Evolutionary conservation across 352 stramenopile genomes (phyloP).

Genomic region (Phytophthora macrochlamydospora): DNA sequence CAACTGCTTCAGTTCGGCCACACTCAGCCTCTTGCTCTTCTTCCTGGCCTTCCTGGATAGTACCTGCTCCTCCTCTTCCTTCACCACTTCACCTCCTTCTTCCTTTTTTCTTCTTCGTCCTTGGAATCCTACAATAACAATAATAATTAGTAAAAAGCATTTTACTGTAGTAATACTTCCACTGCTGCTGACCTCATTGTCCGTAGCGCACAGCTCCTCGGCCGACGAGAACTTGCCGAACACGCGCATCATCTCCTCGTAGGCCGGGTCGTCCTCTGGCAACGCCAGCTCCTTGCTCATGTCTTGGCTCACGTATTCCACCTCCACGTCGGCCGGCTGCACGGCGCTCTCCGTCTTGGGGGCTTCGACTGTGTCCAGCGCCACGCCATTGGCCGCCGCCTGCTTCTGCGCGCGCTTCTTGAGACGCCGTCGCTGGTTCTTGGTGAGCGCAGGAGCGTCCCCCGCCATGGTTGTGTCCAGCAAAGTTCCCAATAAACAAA

Average conservation of each 20-base stretch:
- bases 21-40: conserved; percentile 91
- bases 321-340: conserved; percentile 47
- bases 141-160: neutral
- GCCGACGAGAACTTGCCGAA: conserved; percentile 86
- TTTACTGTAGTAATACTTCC: neutral
- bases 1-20: conserved; percentile 97
- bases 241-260: conserved; percentile 89
- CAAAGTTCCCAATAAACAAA: no score
- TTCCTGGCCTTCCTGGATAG: conserved; percentile 95
- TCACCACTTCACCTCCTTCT: conserved; percentile 13
- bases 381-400: conserved; percentile 38
- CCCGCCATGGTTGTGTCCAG: conserved; percentile 14
- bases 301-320: conserved; percentile 88
- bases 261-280: conserved; percentile 63
- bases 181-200: conserved; percentile 44
- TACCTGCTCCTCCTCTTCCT: conserved; percentile 44
- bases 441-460: conserved; percentile 47
- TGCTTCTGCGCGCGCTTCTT: conserved; percentile 89
- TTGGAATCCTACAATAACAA: conserved; percentile 30
- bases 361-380: neutral
- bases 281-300: conserved; percentile 68
- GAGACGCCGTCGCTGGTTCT: conserved; percentile 80
- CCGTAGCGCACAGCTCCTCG: conserved; percentile 74
- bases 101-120: conserved; percentile 32
- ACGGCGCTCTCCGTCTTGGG: conserved; percentile 4